Base-by-base conservation (phyloP, 2,329 filamentous ascomycete species). In the Hypoxylon sp. region DNA sequence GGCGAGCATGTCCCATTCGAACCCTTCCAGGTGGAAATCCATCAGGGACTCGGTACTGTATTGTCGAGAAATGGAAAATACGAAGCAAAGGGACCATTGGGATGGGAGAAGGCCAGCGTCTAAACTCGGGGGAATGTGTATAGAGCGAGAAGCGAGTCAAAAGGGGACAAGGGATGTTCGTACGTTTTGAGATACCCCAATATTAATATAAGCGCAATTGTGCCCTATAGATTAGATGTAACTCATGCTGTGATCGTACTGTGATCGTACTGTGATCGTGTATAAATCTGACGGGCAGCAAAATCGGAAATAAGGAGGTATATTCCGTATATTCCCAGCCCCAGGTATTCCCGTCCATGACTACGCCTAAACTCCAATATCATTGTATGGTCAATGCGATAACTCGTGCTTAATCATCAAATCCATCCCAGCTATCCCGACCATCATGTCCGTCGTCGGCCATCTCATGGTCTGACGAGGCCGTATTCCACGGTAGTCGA, bases 11-110 rank as follows among this genome's bases (percentile, higher is more conserved):
- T 97, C 2, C 91, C 93, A 0, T 98, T 97, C 75, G 90, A 90
- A 71, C 91, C 92, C 0, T 96, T 97, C 75, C 95, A 99, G 80
- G 92, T 89, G 2, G 95, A 99, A 79, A 84, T 97, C 6, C 93
- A 97, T 76, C 85, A 82, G 54, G 91, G 90, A 0, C 81, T 99
- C 22, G 95, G 92, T 0, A 92, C 91, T 3, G 91, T 94, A n/a
- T 81, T 98, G 67, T 92, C 92, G 51, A 92, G 90, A 78, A 87
- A 82, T 26, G 91, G 88, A 63, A 79, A 85, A 57, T 97, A 93
- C 75, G 93, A 97, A 72, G 82, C 84, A 0, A 79, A 79, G 1
- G 87, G 87, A 0, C 86, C 86, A 2, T 66, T 70, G 7, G 76
- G 80, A 50, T 87, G 84, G 84, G 81, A 87, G 52, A 78, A 68